phyloP scores from a whole-genome alignment of 371 early-diverging fungal species.

The Vavraia culicis region DNA sequence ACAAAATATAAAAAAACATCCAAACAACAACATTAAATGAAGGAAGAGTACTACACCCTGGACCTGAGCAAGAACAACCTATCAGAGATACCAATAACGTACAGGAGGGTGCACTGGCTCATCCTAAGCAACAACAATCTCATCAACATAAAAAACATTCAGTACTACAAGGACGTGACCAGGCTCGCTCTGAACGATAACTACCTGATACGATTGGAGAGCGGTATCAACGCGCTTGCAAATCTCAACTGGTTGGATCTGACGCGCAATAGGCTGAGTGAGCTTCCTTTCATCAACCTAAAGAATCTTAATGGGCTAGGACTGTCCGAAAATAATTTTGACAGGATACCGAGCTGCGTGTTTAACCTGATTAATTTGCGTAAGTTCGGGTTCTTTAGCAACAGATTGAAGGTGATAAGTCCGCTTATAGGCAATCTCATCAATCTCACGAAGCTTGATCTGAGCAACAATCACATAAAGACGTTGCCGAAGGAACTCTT shows the following conservation, averaged over 20 bases:
- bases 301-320: slow-evolving; percentile 45
- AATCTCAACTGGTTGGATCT: slow-evolving; percentile 43
- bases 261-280: slow-evolving; percentile 39
- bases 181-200: slow-evolving; percentile 44
- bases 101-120: slow-evolving; percentile 42
- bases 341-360: slow-evolving; percentile 43
- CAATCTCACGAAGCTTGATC: slow-evolving; percentile 46
- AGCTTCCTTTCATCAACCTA: slow-evolving; percentile 45
- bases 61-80: no score
- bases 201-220: slow-evolving; percentile 31
- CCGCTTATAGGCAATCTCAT: slow-evolving; percentile 38
- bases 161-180: slow-evolving; percentile 29
- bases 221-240: slow-evolving; percentile 25
- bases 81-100: no score
- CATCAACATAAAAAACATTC: slow-evolving; percentile 32
- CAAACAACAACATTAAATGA: no score
- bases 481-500: slow-evolving; percentile 47
- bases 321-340: slow-evolving; percentile 45
- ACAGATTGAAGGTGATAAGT: slow-evolving; percentile 42
- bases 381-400: slow-evolving; percentile 50
- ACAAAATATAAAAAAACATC: no score
- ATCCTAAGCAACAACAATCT: slow-evolving; percentile 42
- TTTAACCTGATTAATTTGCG: slow-evolving; percentile 44
- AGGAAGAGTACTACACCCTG: no score
- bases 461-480: slow-evolving; percentile 48